A percentile compares a stretch with the other conserved stretches of the same genome.
phyloP scores from a whole-genome alignment of 2,329 filamentous ascomycete species.

The Chrysoporthe deuterocubensis region DNA sequence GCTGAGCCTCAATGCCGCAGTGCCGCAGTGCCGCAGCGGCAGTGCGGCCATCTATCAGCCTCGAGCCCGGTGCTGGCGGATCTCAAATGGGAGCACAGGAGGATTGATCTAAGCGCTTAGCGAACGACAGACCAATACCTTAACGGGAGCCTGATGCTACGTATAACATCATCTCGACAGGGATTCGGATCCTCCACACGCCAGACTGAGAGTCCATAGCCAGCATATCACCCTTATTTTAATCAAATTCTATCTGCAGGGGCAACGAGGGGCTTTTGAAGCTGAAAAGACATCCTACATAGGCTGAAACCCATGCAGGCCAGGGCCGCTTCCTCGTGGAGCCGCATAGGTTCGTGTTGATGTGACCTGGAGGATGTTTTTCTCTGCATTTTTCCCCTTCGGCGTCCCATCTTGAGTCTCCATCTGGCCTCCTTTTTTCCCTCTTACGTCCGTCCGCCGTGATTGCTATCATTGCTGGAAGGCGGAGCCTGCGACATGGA shows the following conservation, averaged over 20 bases:
- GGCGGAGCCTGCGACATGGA: conserved; percentile 11
- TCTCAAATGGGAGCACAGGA: neutral
- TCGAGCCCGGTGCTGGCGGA: neutral
- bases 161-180: neutral
- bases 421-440: neutral
- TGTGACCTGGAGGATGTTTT: neutral
- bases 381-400: neutral
- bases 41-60: neutral
- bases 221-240: conserved; percentile 1
- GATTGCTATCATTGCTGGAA: neutral
- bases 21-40: neutral
- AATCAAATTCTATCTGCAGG: neutral
- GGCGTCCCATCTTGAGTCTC: neutral
- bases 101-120: neutral
- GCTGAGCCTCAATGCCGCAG: neutral
- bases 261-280: neutral
- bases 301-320: neutral
- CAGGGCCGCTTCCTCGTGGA: neutral
- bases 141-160: neutral
- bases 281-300: neutral
- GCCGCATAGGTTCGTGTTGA: neutral
- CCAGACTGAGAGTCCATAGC: neutral
- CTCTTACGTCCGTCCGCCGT: neutral
- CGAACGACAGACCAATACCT: neutral
- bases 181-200: neutral